phyloP scores from a whole-genome alignment of 2,329 filamentous ascomycete species.

The Aphanocladium album region DNA sequence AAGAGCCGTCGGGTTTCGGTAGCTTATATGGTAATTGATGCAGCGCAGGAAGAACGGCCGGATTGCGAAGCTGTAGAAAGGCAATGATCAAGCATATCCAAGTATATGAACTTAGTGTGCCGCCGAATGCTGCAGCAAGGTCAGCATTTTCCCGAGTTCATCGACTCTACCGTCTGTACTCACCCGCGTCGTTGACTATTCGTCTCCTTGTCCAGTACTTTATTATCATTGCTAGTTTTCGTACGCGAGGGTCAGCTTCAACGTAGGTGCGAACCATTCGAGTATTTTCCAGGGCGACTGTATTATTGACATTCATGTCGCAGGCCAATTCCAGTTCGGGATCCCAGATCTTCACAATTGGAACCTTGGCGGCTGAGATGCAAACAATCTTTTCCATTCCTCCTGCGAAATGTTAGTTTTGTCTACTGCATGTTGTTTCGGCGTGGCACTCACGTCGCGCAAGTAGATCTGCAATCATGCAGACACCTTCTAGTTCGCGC shows the following conservation, averaged over 20 bases:
- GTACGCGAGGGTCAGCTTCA: slow-evolving; percentile 82
- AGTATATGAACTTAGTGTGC: slow-evolving; percentile 94
- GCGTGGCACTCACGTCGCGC: slow-evolving; percentile 65
- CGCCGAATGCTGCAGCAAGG: slow-evolving; percentile 65
- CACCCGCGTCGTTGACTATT: slow-evolving; percentile 94
- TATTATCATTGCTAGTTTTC: slow-evolving; percentile 90
- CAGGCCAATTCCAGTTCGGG: slow-evolving; percentile 83
- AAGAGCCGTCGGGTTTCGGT: slow-evolving; percentile 56
- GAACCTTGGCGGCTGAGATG: slow-evolving; percentile 90
- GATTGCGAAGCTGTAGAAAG: slow-evolving; percentile 82
- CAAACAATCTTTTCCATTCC: slow-evolving; percentile 97
- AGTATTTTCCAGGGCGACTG: slow-evolving; percentile 89
- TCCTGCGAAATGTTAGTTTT: slow-evolving; percentile 53
- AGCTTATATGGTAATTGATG: slow-evolving; percentile 57
- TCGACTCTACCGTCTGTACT: slow-evolving; percentile 29
- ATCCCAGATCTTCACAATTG: slow-evolving; percentile 98
- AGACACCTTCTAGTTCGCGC: slow-evolving; percentile 84
- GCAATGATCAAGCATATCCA: slow-evolving; percentile 99
- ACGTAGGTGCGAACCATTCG: slow-evolving; percentile 98
- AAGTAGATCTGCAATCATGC: slow-evolving; percentile 81
- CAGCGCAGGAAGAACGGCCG: slow-evolving; percentile 78
- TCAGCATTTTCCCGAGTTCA: slow-evolving; percentile 16
- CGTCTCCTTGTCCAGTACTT: slow-evolving; percentile 95
- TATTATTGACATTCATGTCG: slow-evolving; percentile 99
- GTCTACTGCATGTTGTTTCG: neutral